A percentile compares a stretch with the other conserved stretches of the same genome.
phyloP scores from a whole-genome alignment of 148 eudicot genomes.

The Diospyros kaki region DNA sequence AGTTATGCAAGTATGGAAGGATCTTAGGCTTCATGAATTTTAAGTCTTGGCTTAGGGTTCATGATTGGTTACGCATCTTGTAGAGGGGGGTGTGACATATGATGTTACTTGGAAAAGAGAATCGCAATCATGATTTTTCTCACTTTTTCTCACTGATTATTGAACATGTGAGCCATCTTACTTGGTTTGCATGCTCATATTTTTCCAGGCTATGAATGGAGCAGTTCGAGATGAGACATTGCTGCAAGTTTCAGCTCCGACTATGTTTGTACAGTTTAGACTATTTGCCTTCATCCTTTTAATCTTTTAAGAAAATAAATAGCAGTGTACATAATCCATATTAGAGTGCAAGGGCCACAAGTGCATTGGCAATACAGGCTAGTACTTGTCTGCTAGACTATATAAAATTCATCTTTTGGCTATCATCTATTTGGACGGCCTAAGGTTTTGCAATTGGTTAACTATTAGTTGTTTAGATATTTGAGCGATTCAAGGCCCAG shows the following conservation, averaged over 20 bases:
- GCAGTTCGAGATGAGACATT: slow-evolving; percentile 61
- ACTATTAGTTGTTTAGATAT: background rate
- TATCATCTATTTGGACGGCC: background rate
- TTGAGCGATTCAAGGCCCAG: background rate
- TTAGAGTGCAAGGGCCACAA: background rate
- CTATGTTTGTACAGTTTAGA: slow-evolving; percentile 79
- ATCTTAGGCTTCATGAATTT: too few species aligned
- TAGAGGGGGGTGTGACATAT: too few species aligned
- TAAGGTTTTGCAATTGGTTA: slow-evolving; percentile 6
- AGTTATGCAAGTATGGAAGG: too few species aligned
- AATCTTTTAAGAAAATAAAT: background rate
- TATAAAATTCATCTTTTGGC: background rate
- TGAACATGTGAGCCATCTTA: background rate
- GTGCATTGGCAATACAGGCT: background rate
- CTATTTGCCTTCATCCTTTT: background rate
- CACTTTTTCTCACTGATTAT: background rate
- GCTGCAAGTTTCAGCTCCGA: slow-evolving; percentile 58
- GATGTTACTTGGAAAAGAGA: background rate
- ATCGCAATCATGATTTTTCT: background rate
- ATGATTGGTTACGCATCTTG: too few species aligned
- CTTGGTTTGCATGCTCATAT: background rate
- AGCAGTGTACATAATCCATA: background rate
- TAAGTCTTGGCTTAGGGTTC: too few species aligned
- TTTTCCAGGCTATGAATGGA: slow-evolving; percentile 62
- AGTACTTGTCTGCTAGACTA: background rate